These are phyloP conservation scores for Blastocystis sp. DNA, from an alignment of 352 stramenopile species.

Conservation along the genomic window DNA sequence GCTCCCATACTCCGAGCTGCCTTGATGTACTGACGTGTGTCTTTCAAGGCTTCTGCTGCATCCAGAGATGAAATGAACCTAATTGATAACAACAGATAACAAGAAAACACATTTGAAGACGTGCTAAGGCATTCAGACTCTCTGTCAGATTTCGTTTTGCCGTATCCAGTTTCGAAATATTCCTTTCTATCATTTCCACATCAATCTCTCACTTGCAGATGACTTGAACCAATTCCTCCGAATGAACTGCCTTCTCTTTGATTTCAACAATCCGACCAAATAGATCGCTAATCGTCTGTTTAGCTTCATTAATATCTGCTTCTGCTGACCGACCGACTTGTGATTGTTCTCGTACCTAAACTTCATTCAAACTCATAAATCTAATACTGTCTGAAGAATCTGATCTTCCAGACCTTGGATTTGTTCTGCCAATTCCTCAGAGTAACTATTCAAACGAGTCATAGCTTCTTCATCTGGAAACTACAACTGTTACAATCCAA, in stretches of 20 bases:
- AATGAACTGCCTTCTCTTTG: slow-evolving; percentile 50
- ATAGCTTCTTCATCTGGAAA: slow-evolving; percentile 57
- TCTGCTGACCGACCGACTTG: slow-evolving; percentile 22
- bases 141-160: slow-evolving; percentile 53
- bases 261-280: slow-evolving; percentile 48
- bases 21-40: slow-evolving; percentile 78
- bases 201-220: slow-evolving; percentile 33
- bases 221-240: slow-evolving; percentile 49
- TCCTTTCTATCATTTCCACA: background rate
- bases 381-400: slow-evolving; percentile 21
- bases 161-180: slow-evolving; percentile 47
- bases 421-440: background rate
- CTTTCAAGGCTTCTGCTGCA: background rate
- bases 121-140: slow-evolving; percentile 42
- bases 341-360: slow-evolving; percentile 35
- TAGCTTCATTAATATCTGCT: slow-evolving; percentile 19
- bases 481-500: background rate
- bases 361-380: background rate
- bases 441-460: slow-evolving; percentile 38
- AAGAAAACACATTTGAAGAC: slow-evolving; percentile 29
- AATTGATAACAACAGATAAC: background rate
- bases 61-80: slow-evolving; percentile 72
- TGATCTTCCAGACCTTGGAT: slow-evolving; percentile 9
- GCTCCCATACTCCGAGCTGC: slow-evolving; percentile 90
- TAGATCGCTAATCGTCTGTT: slow-evolving; percentile 42